Evolutionary conservation across 2,329 filamentous ascomycete species (phyloP).

Genomic region (Cephalotrichum gorgonifer): DNA sequence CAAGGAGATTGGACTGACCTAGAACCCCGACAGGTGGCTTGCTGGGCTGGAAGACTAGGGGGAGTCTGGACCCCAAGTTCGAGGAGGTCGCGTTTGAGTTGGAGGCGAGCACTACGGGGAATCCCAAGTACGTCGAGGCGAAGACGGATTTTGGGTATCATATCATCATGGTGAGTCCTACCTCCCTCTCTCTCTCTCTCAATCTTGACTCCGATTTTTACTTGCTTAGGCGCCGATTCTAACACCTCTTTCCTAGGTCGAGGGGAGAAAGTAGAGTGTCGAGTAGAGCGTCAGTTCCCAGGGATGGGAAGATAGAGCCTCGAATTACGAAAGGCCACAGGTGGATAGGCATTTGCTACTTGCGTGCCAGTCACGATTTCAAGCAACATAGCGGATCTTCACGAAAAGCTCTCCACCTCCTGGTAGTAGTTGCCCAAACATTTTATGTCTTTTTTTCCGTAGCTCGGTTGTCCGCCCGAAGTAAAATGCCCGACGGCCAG

Average conservation of each 20-base stretch:
- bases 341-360: too few relatives aligned
- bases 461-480: conserved; percentile 17
- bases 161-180: conserved; percentile 59
- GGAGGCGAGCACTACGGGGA: conserved; percentile 52
- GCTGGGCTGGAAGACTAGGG: conserved; percentile 64
- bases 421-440: conserved; percentile 5
- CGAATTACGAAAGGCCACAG: too few relatives aligned
- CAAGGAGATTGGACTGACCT: conserved; percentile 5
- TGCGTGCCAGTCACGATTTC: background rate
- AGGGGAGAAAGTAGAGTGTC: conserved; percentile 25
- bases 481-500: conserved; percentile 35
- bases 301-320: background rate
- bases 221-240: background rate
- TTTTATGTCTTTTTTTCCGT: conserved; percentile 28
- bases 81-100: conserved; percentile 63
- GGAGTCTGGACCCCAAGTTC: conserved; percentile 56
- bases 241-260: conserved; percentile 18
- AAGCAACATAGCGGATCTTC: background rate
- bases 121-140: conserved; percentile 56
- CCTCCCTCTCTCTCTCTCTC: background rate
- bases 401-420: background rate
- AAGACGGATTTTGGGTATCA: conserved; percentile 73
- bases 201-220: background rate
- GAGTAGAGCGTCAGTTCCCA: background rate
- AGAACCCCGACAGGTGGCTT: conserved; percentile 47